Percentiles rank a stretch among this genome's conserved stretches.
Conservation (phyloP, 169 alveolate species). For the Plasmodium reichenowi region DNA sequence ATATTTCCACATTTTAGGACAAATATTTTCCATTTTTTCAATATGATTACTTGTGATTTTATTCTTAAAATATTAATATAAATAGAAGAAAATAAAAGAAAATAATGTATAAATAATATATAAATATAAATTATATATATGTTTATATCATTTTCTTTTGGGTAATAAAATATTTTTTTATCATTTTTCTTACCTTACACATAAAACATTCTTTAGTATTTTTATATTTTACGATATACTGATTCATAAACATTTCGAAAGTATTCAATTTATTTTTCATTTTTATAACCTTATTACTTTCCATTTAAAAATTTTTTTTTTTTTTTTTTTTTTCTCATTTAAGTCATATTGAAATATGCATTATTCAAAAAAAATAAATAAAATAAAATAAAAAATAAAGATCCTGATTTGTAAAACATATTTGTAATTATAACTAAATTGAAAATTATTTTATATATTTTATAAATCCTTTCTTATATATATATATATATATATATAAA, state of each 20-base stretch:
- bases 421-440: too few species aligned
- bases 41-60: constrained; percentile 29
- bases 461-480: too few species aligned
- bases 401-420: too few species aligned
- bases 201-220: constrained; percentile 43
- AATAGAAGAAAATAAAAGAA: not conserved
- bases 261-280: constrained; percentile 25
- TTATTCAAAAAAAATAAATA: not conserved
- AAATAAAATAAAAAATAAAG: too few species aligned
- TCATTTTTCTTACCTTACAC: constrained; percentile 35
- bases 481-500: too few species aligned
- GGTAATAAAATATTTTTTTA: too few species aligned
- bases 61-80: constrained; percentile 19
- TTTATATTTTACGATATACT: constrained; percentile 50
- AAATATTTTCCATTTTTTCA: constrained; percentile 55
- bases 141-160: not conserved
- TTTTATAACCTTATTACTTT: constrained; percentile 1
- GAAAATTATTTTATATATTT: too few species aligned
- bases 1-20: constrained; percentile 70
- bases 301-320: constrained; percentile 24
- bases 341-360: not conserved
- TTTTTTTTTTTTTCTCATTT: not conserved
- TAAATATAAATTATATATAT: not conserved
- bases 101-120: not conserved
- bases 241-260: constrained; percentile 48